phyloP scores from a whole-genome alignment of 768 basidiomycete species.

The Xerocomus potaroensis region DNA sequence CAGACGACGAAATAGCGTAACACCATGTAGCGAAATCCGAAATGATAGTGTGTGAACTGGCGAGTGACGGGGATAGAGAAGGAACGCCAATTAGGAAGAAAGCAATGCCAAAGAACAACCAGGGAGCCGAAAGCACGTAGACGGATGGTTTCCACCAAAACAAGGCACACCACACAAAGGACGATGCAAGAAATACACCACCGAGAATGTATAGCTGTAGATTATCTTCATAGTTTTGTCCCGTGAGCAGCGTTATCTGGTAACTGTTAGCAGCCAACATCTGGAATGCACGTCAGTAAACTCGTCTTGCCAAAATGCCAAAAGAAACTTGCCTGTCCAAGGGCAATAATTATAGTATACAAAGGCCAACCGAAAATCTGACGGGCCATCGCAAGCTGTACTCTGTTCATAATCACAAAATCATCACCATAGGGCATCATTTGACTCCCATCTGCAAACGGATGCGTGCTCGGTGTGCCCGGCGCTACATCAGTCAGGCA shows the following conservation, averaged over 20 bases:
- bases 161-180: conserved; percentile 84
- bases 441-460: conserved; percentile 41
- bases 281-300: conserved; percentile 30
- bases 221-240: conserved; percentile 77
- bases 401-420: conserved; percentile 69
- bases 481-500: conserved; percentile 23
- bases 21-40: conserved; percentile 82
- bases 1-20: conserved; percentile 90
- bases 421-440: conserved; percentile 54
- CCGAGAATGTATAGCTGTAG: conserved; percentile 89
- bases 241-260: conserved; percentile 88
- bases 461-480: conserved; percentile 48
- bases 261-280: conserved; percentile 92
- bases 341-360: conserved; percentile 83
- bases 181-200: conserved; percentile 79
- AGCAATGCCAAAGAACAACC: conserved; percentile 87
- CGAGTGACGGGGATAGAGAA: conserved; percentile 58
- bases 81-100: conserved; percentile 92
- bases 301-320: not conserved
- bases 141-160: conserved; percentile 88
- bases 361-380: conserved; percentile 85
- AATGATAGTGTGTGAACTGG: conserved; percentile 59
- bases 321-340: conserved; percentile 59
- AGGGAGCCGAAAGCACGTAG: conserved; percentile 80
- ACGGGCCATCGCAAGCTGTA: conserved; percentile 81